A percentile compares a stretch with the other conserved stretches of the same genome.
These are phyloP conservation scores for Dothistroma septosporum DNA, from an alignment of 2,329 filamentous ascomycete genomes.

Conservation along the genomic window DNA sequence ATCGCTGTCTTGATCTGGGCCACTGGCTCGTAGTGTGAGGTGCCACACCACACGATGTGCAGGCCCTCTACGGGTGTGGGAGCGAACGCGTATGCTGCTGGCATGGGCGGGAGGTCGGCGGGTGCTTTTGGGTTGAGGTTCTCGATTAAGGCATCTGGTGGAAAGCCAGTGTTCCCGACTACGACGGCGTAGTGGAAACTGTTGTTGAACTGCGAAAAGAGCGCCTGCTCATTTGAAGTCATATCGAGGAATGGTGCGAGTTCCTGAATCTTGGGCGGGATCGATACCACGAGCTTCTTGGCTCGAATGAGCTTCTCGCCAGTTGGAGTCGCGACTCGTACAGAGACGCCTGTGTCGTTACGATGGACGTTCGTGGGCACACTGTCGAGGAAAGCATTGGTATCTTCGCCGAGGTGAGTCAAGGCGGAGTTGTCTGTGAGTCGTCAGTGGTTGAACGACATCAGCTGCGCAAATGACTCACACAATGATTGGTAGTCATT, in stretches of 20 bases:
- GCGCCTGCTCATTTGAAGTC: neutral
- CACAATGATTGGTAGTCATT: conserved; percentile 24
- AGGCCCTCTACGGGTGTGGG: neutral
- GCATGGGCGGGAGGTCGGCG: neutral
- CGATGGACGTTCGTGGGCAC: conserved; percentile 19
- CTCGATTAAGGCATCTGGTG: neutral
- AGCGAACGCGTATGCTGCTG: conserved; percentile 1
- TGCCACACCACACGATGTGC: conserved; percentile 1
- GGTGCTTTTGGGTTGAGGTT: neutral
- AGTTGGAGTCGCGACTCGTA: conserved; percentile 32
- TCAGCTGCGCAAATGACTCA: neutral
- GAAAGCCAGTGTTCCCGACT: neutral
- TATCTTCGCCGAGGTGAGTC: conserved; percentile 19
- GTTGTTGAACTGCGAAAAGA: conserved; percentile 6
- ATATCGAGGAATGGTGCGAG: neutral
- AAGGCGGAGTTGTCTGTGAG: conserved; percentile 22
- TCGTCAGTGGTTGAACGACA: neutral
- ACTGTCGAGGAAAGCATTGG: conserved; percentile 28
- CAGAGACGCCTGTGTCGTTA: conserved; percentile 15
- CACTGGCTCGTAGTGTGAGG: neutral
- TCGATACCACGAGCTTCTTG: conserved; percentile 17
- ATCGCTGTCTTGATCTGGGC: neutral
- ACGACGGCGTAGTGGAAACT: conserved; percentile 3
- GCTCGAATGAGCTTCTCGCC: conserved; percentile 33
- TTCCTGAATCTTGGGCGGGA: neutral